Evolutionary conservation across 441 rosid genomes (phyloP).

Genomic region (Erodium trifolium): DNA sequence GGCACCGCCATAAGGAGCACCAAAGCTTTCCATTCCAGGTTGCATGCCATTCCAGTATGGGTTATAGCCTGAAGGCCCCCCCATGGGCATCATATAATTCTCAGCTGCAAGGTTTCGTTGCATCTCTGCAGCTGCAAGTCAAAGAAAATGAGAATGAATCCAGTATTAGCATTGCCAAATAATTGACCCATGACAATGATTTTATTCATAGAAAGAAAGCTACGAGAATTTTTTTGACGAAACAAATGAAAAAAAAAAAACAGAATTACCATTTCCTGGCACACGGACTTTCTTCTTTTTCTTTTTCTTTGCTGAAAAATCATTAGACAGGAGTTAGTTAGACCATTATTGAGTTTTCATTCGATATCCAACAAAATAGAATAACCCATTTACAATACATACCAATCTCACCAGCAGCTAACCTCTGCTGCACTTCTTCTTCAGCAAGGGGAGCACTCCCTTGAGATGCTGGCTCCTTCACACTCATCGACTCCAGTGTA

Average conservation of each 20-base stretch:
- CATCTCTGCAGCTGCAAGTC: conserved; percentile 40
- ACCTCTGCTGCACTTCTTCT: conserved; percentile 88
- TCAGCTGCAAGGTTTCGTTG: conserved; percentile 74
- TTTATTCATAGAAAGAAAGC: background rate
- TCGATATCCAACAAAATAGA: background rate
- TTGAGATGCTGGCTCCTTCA: conserved; percentile 74
- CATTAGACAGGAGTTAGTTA: conserved; percentile 16
- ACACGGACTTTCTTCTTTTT: conserved; percentile 76
- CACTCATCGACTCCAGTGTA: conserved; percentile 56
- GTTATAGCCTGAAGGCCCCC: conserved; percentile 62
- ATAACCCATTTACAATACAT: conserved; percentile 9
- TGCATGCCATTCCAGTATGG: conserved; percentile 84
- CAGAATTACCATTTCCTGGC: conserved; percentile 38
- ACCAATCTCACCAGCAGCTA: conserved; percentile 79
- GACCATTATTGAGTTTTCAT: background rate
- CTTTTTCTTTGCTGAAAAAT: conserved; percentile 69
- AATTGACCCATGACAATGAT: background rate
- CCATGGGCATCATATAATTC: conserved; percentile 60
- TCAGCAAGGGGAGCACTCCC: conserved; percentile 61
- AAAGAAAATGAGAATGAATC: background rate
- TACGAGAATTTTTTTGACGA: too few species aligned
- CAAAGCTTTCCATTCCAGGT: conserved; percentile 70
- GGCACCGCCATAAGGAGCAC: conserved; percentile 53
- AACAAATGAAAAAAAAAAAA: background rate
- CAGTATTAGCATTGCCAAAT: background rate